Evolutionary conservation across 148 eudicot species (phyloP), one percentile per base, ranked within the genome.

Genomic region (Rhododendron simsii): DNA sequence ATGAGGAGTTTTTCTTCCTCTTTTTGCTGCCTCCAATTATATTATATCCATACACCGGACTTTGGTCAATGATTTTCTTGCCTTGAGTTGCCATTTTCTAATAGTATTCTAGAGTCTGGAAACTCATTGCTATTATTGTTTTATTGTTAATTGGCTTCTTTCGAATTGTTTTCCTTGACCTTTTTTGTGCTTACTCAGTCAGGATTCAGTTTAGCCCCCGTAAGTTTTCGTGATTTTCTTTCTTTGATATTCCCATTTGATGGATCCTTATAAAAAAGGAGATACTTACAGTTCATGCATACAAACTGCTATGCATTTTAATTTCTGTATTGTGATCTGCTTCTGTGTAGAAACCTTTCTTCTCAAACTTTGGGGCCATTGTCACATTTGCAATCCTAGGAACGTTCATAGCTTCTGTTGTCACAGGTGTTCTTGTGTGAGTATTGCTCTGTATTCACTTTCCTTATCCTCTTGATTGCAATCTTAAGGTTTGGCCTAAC

Each of bases 1-100:
- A 97, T 69, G 99, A 97, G 86, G 99, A 97, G 91, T 97, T 97
- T 86, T 97, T 97, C 94, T 97, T 97, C 92, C 95, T 97, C 77
- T 97, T 97, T 88, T 85, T 97, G 93, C 85, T 97, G 80, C 99
- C 98, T 51, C 99, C 99, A 3, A 97, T 97, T 86, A 97, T 97
- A 91, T 97, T 96, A 96, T 96, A 96, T 96, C 99, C 98, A 83
- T 86, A 82, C 47, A 21, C 23, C 18, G 77, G 41, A n/a, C 81
- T 35, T 53, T 82, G 65, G 4, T 59, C 26, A 78, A 35, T 61
- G n/a, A 37, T 80, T 75, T 14, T 57, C 73, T 23, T 55, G 61
- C 44, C 63, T 48, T 13, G 30, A 45, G 37, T 69, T 15, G 15
- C 51, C 3, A 15, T 51, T 69, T n/a, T 37, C 13, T 69, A 16